These are phyloP conservation scores for Berberis thunbergii DNA, from an alignment of 164 flowering plant species.

Conservation along the genomic window DNA sequence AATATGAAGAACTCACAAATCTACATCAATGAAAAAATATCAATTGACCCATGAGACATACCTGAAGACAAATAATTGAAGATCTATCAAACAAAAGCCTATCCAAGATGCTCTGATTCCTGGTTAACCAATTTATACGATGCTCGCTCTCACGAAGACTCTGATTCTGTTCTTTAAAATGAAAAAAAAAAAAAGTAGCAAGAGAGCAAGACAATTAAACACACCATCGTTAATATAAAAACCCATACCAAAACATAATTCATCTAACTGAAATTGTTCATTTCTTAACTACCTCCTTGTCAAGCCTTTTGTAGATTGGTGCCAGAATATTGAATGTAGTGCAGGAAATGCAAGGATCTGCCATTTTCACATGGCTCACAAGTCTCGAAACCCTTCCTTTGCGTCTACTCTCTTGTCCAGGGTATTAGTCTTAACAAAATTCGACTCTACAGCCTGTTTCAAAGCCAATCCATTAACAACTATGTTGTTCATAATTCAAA, in stretches of 20 bases:
- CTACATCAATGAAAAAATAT: no score
- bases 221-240: background rate
- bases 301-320: constrained; percentile 85
- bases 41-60: constrained; percentile 5
- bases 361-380: constrained; percentile 49
- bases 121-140: constrained; percentile 55
- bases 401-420: constrained; percentile 19
- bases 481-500: no score
- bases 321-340: constrained; percentile 96
- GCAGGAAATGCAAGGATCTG: constrained; percentile 72
- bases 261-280: background rate
- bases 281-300: constrained; percentile 32
- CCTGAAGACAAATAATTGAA: constrained; percentile 95
- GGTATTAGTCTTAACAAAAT: constrained; percentile 18
- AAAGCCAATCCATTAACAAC: background rate
- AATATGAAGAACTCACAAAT: no score
- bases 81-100: constrained; percentile 70
- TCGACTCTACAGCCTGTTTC: constrained; percentile 13
- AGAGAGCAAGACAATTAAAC: background rate
- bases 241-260: background rate
- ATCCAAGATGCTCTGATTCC: constrained; percentile 78
- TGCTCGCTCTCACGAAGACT: constrained; percentile 67
- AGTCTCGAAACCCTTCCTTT: constrained; percentile 48
- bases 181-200: background rate
- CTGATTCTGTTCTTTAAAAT: constrained; percentile 37